phyloP scores from a whole-genome alignment of 2,329 filamentous ascomycete genomes.

The Graphilbum ipis-grandicollis region DNA sequence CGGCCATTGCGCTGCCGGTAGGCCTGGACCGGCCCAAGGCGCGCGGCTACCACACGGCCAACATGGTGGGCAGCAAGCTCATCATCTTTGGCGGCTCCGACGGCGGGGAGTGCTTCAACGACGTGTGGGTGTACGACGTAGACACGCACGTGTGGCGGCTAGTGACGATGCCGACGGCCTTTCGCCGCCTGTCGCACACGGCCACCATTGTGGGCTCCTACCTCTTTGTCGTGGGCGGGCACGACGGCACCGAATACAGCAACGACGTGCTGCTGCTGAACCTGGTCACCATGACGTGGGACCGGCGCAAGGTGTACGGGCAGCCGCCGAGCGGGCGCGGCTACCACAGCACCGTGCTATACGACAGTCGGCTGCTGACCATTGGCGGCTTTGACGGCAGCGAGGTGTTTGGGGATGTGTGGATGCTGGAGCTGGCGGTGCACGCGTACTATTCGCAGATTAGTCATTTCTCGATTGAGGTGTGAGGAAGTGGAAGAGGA shows the following conservation, averaged over 20 bases:
- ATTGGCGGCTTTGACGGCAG: conserved; percentile 52
- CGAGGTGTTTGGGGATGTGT: conserved; percentile 51
- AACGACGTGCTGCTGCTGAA: conserved; percentile 53
- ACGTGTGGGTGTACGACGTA: conserved; percentile 58
- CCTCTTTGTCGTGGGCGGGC: conserved; percentile 51
- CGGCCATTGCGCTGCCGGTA: not conserved
- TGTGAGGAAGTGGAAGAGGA: conserved; percentile 18
- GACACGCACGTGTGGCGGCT: conserved; percentile 41
- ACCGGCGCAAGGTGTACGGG: conserved; percentile 47
- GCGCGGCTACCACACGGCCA: conserved; percentile 53
- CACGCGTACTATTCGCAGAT: conserved; percentile 60
- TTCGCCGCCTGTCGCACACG: conserved; percentile 48
- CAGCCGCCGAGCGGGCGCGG: conserved; percentile 43
- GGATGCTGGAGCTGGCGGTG: conserved; percentile 49
- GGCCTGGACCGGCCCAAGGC: conserved; percentile 34
- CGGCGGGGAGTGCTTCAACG: conserved; percentile 54
- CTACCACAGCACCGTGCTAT: conserved; percentile 48
- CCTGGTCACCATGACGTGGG: conserved; percentile 60
- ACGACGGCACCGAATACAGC: conserved; percentile 53
- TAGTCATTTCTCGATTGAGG: conserved; percentile 53
- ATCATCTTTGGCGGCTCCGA: conserved; percentile 56
- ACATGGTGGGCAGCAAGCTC: conserved; percentile 55
- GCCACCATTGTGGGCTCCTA: conserved; percentile 54
- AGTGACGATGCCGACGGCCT: conserved; percentile 42
- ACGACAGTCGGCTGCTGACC: conserved; percentile 46